Base-by-base conservation (phyloP, 257 asterid genomes). In the Solanum sitiens region DNA sequence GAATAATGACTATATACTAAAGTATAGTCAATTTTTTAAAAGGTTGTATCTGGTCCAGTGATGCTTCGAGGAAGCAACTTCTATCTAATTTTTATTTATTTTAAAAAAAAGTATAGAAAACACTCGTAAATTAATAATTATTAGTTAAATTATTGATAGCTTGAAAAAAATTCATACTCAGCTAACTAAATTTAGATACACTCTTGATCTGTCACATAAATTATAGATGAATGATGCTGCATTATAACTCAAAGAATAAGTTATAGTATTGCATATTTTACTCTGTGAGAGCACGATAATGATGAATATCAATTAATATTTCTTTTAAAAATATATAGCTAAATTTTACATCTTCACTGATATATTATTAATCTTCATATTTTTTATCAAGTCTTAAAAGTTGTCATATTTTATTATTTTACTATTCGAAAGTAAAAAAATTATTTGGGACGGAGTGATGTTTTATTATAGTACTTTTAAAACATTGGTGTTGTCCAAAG, bases 131-230 rank as follows among this genome's bases (percentile, higher is more conserved):
- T n/a, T n/a, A n/a, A n/a, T n/a, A n/a, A n/a, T n/a, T n/a, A n/a
- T n/a, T n/a, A n/a, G n/a, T n/a, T n/a, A 0, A 53, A 53, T 21
- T 53, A 53, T 53, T 53, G 23, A 53, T 53, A 53, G 7, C 2
- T 1, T 15, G 20, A 47, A n/a, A n/a, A n/a, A n/a, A n/a, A n/a
- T n/a, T 0, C 7, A 39, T 0, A 39, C 0, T 39, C 9, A 39
- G 6, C 1, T 18, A 53, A 18, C 0, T 53, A 53, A 53, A 53
- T 4, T 6, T 53, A 18, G n/a, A 21, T 53, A 53, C 0, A 53
- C 2, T 0, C 0, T 4, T 0, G 10, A 53, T 53, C 63, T 16
- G 23, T 0, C 23, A 53, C n/a, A 7, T 8, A 53, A 18, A 53
- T 18, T 53, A 53, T 53, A 18, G 25, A 65, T 11, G 4, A 11